Evolutionary conservation across 148 eudicot species (phyloP).

Genomic region (Fallopia convolvulus): DNA sequence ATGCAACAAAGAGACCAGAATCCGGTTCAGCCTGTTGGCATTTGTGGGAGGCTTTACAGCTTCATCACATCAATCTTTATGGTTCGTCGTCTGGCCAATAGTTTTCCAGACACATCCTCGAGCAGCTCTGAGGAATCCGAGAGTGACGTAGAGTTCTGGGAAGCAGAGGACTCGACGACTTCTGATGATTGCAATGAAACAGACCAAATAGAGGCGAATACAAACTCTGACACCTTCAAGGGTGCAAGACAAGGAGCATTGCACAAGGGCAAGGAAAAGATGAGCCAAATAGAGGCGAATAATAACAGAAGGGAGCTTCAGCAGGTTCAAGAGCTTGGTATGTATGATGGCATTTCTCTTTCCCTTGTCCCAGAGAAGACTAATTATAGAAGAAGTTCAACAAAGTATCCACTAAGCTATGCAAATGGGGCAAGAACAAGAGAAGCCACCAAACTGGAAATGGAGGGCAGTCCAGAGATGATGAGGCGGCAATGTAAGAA

Average conservation of each 20-base stretch:
- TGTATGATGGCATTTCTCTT: slow-evolving; percentile 4
- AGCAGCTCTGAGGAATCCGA: neutral
- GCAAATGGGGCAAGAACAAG: neutral
- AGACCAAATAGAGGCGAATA: neutral
- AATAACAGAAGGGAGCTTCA: neutral
- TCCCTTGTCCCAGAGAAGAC: neutral
- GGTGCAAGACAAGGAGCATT: neutral
- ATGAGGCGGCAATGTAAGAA: neutral
- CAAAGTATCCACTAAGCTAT: neutral
- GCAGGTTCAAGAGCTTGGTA: neutral
- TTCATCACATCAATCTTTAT: neutral
- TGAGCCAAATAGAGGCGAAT: neutral
- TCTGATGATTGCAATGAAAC: neutral
- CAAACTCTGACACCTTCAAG: neutral
- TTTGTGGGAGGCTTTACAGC: slow-evolving; percentile 8
- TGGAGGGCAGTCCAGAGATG: slow-evolving; percentile 1
- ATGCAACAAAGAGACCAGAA: neutral
- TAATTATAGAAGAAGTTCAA: neutral
- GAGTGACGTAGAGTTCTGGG: slow-evolving; percentile 1
- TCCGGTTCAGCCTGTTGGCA: neutral
- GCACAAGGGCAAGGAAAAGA: neutral
- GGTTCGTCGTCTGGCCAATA: neutral
- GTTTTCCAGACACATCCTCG: neutral
- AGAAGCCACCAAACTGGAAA: neutral
- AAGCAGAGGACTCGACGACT: neutral